Conservation (phyloP, 768 basidiomycete genomes). For the Termitomyces titanicus region DNA sequence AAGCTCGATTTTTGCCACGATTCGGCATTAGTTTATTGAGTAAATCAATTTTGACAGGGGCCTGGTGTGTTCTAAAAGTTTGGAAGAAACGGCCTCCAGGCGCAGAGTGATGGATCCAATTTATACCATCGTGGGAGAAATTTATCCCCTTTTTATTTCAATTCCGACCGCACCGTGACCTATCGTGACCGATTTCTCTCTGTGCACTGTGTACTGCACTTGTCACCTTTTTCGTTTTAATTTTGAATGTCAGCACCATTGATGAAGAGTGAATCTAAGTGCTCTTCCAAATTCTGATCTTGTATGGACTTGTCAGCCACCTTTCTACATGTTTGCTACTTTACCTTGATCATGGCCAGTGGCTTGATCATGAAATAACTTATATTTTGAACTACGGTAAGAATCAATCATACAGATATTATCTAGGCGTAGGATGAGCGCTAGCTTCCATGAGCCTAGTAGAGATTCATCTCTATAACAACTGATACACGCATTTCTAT, state of each 20-base stretch:
- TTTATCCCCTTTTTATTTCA: neutral
- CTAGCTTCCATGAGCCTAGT: neutral
- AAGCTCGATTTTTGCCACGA: slow-evolving; percentile 2
- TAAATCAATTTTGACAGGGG: neutral
- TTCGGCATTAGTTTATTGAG: slow-evolving; percentile 2
- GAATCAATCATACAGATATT: neutral
- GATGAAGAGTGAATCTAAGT: too few species aligned
- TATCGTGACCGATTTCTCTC: too few species aligned
- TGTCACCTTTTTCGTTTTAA: too few species aligned
- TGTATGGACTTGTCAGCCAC: too few species aligned
- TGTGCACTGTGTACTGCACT: too few species aligned
- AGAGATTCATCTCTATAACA: neutral
- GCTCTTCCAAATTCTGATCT: too few species aligned
- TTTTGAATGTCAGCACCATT: too few species aligned
- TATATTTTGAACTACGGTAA: too few species aligned
- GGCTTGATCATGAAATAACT: too few species aligned
- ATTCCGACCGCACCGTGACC: too few species aligned
- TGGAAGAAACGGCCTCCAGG: neutral
- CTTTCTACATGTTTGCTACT: too few species aligned
- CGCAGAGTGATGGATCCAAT: neutral
- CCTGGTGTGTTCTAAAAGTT: neutral
- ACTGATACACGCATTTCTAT: neutral
- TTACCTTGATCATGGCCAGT: too few species aligned
- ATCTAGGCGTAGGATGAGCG: neutral
- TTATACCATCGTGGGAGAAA: neutral